Conservation (phyloP, 805 yeast species). For the Yarrowia keelungensis region DNA sequence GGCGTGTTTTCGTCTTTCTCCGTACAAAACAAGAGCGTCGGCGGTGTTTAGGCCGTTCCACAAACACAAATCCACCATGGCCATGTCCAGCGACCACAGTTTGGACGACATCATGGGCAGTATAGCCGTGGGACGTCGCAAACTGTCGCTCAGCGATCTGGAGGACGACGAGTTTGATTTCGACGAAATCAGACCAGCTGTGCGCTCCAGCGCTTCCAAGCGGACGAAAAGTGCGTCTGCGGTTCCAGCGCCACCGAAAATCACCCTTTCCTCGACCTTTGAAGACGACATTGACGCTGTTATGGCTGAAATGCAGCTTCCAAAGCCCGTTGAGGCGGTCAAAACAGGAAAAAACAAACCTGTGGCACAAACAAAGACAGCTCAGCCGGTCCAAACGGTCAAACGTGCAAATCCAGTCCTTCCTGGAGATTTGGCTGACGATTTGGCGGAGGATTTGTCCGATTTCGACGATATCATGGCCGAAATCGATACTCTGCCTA, state of each 20-base stretch:
- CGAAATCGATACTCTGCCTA: background rate
- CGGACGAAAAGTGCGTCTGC: background rate
- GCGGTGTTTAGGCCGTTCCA: conserved; percentile 5
- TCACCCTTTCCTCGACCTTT: conserved; percentile 7
- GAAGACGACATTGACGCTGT: conserved; percentile 27
- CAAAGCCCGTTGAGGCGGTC: background rate
- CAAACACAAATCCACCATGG: conserved; percentile 15
- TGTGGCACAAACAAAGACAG: background rate
- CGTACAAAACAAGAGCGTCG: conserved; percentile 6
- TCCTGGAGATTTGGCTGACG: background rate
- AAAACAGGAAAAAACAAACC: background rate
- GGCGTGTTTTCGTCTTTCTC: conserved; percentile 27
- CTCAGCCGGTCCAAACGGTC: background rate
- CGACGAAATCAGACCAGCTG: background rate
- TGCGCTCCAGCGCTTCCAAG: background rate
- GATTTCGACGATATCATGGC: conserved; percentile 8
- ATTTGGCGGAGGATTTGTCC: background rate
- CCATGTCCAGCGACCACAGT: conserved; percentile 17
- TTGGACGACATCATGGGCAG: conserved; percentile 29
- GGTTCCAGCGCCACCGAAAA: background rate
- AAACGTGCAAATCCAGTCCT: no score
- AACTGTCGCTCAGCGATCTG: conserved; percentile 2
- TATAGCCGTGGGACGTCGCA: conserved; percentile 11
- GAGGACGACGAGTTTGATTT: conserved; percentile 5
- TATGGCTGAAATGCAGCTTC: conserved; percentile 8